These are phyloP conservation scores for Lactarius trivialis DNA, from an alignment of 768 basidiomycete genomes.

Conservation along the genomic window DNA sequence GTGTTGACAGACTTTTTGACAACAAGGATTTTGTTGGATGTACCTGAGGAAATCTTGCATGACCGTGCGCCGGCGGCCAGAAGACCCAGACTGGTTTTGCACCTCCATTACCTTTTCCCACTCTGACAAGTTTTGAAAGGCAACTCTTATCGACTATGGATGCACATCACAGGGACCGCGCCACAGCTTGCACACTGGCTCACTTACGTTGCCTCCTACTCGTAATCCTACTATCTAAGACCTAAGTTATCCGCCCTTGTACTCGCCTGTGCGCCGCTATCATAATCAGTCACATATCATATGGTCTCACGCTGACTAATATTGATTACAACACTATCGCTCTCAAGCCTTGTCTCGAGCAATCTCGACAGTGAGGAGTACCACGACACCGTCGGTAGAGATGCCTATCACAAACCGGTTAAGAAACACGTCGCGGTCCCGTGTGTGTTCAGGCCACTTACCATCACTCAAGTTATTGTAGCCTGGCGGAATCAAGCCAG, in stretches of 20 bases:
- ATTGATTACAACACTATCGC: too few relatives aligned
- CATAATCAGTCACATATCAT: too few relatives aligned
- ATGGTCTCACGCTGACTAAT: too few relatives aligned
- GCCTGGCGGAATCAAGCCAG: constrained; percentile 50
- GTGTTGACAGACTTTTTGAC: neutral
- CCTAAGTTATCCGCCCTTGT: neutral
- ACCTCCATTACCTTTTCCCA: neutral
- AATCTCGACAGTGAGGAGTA: constrained; percentile 19
- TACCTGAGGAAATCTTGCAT: neutral
- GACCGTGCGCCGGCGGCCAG: neutral
- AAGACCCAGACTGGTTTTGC: neutral
- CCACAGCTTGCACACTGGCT: too few relatives aligned
- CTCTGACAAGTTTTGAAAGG: neutral
- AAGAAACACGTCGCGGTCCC: neutral
- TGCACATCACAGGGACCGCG: neutral
- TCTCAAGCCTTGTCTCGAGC: neutral
- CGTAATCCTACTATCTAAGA: too few relatives aligned
- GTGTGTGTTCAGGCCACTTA: constrained; percentile 22
- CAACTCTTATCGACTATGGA: neutral
- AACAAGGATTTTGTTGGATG: too few relatives aligned
- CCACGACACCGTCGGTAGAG: constrained; percentile 14
- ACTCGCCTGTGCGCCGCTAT: too few relatives aligned
- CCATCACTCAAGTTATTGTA: too few relatives aligned
- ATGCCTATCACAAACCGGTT: constrained; percentile 6
- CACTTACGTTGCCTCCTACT: too few relatives aligned